Evolutionary conservation across 129 eudicot species (phyloP).

Genomic region (Solidago caesia): DNA sequence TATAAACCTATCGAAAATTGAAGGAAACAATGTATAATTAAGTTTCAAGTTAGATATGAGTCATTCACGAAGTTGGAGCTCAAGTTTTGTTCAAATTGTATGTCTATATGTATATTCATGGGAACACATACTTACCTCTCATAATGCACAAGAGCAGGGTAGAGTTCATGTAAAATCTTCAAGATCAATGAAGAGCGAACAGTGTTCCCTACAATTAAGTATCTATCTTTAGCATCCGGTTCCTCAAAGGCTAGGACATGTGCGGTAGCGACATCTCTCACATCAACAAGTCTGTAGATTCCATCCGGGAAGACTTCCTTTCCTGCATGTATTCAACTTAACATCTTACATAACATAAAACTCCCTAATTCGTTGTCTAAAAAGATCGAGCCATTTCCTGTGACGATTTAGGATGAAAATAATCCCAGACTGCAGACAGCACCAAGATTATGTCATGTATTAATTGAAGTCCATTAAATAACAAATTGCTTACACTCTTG

Average conservation of each 20-base stretch:
- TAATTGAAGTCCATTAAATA: too few species aligned
- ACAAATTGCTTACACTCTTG: too few species aligned
- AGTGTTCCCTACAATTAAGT: slow-evolving; percentile 36
- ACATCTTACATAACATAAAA: neutral
- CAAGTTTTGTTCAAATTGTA: too few species aligned
- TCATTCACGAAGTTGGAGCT: too few species aligned
- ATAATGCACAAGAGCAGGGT: slow-evolving; percentile 37
- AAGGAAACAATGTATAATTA: too few species aligned
- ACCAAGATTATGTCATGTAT: too few species aligned
- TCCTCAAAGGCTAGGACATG: slow-evolving; percentile 54
- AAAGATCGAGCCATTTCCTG: too few species aligned
- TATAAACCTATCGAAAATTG: neutral
- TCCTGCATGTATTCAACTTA: slow-evolving; percentile 31
- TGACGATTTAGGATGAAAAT: too few species aligned
- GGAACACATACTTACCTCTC: slow-evolving; percentile 28
- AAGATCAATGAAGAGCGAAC: slow-evolving; percentile 25
- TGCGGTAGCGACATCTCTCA: slow-evolving; percentile 52
- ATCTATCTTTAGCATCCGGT: slow-evolving; percentile 50
- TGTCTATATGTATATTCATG: neutral
- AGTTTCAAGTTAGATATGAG: too few species aligned
- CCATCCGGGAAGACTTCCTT: slow-evolving; percentile 18
- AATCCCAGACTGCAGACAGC: too few species aligned
- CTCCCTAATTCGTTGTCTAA: neutral
- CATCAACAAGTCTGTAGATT: slow-evolving; percentile 42
- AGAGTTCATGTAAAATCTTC: slow-evolving; percentile 35